Evolutionary conservation across 495 filamentous ascomycete species (phyloP).

Genomic region (Cryomyces minteri): DNA sequence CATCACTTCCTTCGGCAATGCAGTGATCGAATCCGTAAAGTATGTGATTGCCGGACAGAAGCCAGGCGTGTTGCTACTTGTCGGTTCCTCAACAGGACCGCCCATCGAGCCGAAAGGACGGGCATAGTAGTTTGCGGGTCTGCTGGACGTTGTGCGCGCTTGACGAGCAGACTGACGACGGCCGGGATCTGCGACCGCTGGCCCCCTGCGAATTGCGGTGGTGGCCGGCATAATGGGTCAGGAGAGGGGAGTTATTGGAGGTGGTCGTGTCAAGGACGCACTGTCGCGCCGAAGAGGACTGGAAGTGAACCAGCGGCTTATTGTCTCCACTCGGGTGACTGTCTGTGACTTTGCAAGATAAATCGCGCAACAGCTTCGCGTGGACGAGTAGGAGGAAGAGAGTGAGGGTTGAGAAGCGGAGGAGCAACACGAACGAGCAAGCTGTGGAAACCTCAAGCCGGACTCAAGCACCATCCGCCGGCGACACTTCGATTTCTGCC

Average conservation of each 20-base stretch:
- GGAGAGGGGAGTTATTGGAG: not conserved
- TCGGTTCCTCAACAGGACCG: constrained; percentile 17
- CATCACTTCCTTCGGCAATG: constrained; percentile 85
- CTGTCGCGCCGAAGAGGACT: not conserved
- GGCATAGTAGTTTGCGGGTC: constrained; percentile 36
- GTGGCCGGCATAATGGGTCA: not conserved
- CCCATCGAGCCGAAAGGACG: constrained; percentile 30
- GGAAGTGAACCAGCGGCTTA: not conserved
- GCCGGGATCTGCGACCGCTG: constrained; percentile 13
- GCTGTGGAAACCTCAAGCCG: no score
- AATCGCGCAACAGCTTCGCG: no score
- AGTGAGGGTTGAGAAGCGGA: no score
- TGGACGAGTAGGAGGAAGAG: no score
- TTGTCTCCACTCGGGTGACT: no score
- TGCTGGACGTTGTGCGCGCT: constrained; percentile 40
- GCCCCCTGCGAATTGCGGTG: not conserved
- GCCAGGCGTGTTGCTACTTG: constrained; percentile 27
- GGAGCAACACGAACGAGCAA: no score
- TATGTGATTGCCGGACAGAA: constrained; percentile 88
- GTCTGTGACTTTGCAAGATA: no score
- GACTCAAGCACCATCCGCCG: no score
- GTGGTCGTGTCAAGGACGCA: not conserved
- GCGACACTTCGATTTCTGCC: no score
- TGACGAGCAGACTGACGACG: constrained; percentile 37
- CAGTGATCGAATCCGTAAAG: constrained; percentile 84